A percentile compares a stretch with the other conserved stretches of the same genome.
These are phyloP conservation scores for Trichosporon sp. DNA, from an alignment of 1,284 basidiomycete genomes.

Conservation along the genomic window DNA sequence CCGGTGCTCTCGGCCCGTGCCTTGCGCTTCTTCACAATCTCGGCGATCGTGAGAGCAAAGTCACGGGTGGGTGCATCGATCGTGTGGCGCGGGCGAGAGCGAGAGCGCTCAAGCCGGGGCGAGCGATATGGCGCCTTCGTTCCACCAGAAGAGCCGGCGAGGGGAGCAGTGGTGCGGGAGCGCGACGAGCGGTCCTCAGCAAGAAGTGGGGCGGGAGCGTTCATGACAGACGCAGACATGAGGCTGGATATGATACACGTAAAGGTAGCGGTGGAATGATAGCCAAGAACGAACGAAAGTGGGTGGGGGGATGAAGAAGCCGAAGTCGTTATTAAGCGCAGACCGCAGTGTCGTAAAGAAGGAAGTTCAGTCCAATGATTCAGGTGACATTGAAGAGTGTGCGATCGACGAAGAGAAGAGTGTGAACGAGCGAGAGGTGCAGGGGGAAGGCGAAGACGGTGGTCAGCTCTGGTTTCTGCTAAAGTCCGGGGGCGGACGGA, in stretches of 20 bases:
- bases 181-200: background rate
- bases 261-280: background rate
- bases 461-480: background rate
- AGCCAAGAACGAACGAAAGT: background rate
- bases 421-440: background rate
- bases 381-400: background rate
- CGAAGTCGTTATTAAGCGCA: background rate
- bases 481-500: background rate
- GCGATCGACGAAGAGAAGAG: background rate
- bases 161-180: background rate
- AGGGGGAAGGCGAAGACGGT: background rate
- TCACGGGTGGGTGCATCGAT: conserved; percentile 10
- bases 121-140: conserved; percentile 10
- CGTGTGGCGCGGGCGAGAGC: conserved; percentile 13
- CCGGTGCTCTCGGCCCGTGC: conserved; percentile 11
- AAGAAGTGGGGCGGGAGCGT: background rate
- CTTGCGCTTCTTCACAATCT: conserved; percentile 7
- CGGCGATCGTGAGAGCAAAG: conserved; percentile 8
- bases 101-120: conserved; percentile 15
- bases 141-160: background rate
- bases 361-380: background rate
- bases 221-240: background rate
- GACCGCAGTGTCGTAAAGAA: background rate
- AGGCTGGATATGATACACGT: background rate
- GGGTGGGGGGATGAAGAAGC: background rate